A percentile compares a stretch with the other conserved stretches of the same genome.
phyloP scores from a whole-genome alignment of 2,329 filamentous ascomycete genomes.

The Hysterium pulicare region DNA sequence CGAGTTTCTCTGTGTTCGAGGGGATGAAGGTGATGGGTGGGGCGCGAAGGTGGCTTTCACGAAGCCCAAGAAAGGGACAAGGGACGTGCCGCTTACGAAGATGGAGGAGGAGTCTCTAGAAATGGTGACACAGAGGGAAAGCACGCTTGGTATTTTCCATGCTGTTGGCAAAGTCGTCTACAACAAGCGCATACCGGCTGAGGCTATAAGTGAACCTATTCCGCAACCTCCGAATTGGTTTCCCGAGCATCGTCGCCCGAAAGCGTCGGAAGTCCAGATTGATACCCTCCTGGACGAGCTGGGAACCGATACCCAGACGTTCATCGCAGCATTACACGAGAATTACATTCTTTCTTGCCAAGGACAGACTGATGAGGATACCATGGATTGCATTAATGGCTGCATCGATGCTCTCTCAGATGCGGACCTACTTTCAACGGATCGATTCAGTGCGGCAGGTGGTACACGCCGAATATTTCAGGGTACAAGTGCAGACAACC shows the following conservation, averaged over 20 bases:
- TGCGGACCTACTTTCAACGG: constrained; percentile 78
- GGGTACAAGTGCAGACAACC: constrained; percentile 60
- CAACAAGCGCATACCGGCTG: constrained; percentile 71
- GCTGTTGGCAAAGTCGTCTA: constrained; percentile 94
- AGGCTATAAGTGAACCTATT: constrained; percentile 21
- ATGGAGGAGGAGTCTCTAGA: constrained; percentile 78
- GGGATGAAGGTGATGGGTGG: constrained; percentile 70
- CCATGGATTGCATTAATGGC: constrained; percentile 75
- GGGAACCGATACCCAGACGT: constrained; percentile 87
- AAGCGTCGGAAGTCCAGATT: constrained; percentile 43
- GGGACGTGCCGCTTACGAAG: constrained; percentile 63
- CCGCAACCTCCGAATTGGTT: constrained; percentile 47
- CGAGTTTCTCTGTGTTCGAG: constrained; percentile 86
- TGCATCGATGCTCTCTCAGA: constrained; percentile 86
- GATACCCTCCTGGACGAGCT: constrained; percentile 87
- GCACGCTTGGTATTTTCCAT: constrained; percentile 90
- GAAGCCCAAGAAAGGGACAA: constrained; percentile 55
- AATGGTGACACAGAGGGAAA: constrained; percentile 80
- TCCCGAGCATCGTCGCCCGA: constrained; percentile 42
- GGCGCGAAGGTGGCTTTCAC: constrained; percentile 69
- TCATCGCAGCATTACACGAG: constrained; percentile 86
- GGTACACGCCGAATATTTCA: constrained; percentile 47
- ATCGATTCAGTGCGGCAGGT: constrained; percentile 63
- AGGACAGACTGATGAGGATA: constrained; percentile 53
- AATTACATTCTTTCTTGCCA: constrained; percentile 88